These are phyloP conservation scores for Stentor coeruleus DNA, from an alignment of 73 alveolate species.

Conservation along the genomic window DNA sequence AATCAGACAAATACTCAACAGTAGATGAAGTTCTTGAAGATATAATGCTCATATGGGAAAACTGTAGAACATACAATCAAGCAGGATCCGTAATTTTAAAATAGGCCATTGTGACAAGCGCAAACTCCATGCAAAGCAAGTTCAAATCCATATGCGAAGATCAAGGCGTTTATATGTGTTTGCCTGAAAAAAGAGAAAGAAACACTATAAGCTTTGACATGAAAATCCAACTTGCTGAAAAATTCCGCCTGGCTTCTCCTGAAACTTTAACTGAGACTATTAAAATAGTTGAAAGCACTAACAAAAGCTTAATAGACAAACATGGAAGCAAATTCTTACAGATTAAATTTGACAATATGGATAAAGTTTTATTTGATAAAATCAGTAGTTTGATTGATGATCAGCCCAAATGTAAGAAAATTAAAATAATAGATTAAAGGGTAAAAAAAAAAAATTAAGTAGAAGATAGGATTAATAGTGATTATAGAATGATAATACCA, in stretches of 20 bases:
- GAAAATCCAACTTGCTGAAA: neutral
- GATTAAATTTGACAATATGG: neutral
- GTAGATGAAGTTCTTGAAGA: slow-evolving; percentile 63
- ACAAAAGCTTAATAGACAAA: neutral
- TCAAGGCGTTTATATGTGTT: neutral
- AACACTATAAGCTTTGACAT: neutral
- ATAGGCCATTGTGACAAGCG: neutral
- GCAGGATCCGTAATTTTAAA: slow-evolving; percentile 46
- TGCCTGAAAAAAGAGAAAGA: neutral
- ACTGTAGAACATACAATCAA: slow-evolving; percentile 65
- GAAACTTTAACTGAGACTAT: neutral
- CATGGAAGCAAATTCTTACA: neutral
- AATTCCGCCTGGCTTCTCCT: neutral
- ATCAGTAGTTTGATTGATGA: neutral
- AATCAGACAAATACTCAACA: slow-evolving; percentile 40
- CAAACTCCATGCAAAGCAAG: neutral
- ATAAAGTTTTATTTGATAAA: neutral
- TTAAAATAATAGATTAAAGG: too few relatives aligned
- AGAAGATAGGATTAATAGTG: too few relatives aligned
- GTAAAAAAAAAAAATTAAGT: too few relatives aligned
- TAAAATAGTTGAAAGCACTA: neutral
- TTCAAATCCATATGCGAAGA: neutral
- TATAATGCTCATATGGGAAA: slow-evolving; percentile 65
- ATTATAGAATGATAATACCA: too few relatives aligned
- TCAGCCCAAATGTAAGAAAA: neutral